Conservation (phyloP, 805 yeast species). For the Millerozyma acaciae region DNA sequence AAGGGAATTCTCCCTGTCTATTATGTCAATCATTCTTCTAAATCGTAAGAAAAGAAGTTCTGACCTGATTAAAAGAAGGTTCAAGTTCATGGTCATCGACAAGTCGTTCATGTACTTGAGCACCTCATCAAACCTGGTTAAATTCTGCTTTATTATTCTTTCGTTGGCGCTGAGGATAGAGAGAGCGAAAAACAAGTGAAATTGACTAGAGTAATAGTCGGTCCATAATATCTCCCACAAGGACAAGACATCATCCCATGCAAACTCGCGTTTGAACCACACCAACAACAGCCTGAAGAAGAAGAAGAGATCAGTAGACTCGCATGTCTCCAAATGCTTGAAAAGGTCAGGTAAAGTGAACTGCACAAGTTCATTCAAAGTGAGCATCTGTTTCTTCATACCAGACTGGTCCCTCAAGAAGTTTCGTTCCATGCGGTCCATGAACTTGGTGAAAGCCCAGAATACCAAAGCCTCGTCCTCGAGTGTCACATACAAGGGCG, state of each 20-base stretch:
- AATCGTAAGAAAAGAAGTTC: constrained; percentile 81
- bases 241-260: constrained; percentile 67
- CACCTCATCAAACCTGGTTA: constrained; percentile 83
- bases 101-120: constrained; percentile 90
- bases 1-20: constrained; percentile 52
- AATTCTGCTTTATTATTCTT: constrained; percentile 66
- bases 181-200: constrained; percentile 80
- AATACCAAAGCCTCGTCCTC: constrained; percentile 78
- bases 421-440: constrained; percentile 95
- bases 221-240: constrained; percentile 96
- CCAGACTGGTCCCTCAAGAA: constrained; percentile 90
- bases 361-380: constrained; percentile 80
- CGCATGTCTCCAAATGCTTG: constrained; percentile 80
- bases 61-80: constrained; percentile 76
- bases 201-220: constrained; percentile 80
- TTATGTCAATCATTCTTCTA: constrained; percentile 70
- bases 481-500: constrained; percentile 68
- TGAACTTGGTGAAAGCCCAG: constrained; percentile 83
- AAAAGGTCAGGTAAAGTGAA: constrained; percentile 85
- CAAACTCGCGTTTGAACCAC: constrained; percentile 91
- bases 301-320: constrained; percentile 85
- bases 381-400: constrained; percentile 81
- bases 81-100: constrained; percentile 67
- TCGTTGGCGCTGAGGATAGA: constrained; percentile 89
- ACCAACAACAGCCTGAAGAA: constrained; percentile 93